Evolutionary conservation across 176 grass and related monocot species (phyloP).

Genomic region (Juncus effusus): DNA sequence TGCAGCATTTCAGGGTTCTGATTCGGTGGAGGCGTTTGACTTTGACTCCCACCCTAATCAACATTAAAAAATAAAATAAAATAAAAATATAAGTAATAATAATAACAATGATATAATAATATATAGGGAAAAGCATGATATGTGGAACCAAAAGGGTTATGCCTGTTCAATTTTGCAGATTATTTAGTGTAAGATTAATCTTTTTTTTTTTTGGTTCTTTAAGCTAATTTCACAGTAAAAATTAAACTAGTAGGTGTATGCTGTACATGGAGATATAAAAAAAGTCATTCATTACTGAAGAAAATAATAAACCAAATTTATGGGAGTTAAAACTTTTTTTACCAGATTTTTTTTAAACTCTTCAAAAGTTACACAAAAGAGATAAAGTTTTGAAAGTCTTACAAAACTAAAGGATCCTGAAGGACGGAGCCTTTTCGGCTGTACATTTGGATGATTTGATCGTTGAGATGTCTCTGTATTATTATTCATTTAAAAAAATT

Average conservation of each 20-base stretch:
- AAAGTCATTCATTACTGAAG: conserved; percentile 1
- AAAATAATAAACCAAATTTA: too few relatives aligned
- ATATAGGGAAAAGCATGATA: too few relatives aligned
- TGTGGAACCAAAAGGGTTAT: too few relatives aligned
- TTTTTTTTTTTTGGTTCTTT: too few relatives aligned
- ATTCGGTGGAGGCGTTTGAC: neutral
- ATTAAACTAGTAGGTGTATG: conserved; percentile 20
- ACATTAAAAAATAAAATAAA: too few relatives aligned
- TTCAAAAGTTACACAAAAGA: neutral
- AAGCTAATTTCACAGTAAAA: conserved; percentile 4
- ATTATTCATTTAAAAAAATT: conserved; percentile 6
- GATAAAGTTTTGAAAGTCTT: neutral
- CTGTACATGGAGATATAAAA: conserved; percentile 22
- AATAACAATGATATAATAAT: too few relatives aligned
- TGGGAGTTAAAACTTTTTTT: too few relatives aligned
- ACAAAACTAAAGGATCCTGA: neutral
- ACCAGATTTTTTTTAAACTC: too few relatives aligned
- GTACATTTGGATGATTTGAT: neutral
- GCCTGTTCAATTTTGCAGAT: too few relatives aligned
- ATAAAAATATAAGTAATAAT: too few relatives aligned
- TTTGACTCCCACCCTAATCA: too few relatives aligned
- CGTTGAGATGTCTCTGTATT: conserved; percentile 1
- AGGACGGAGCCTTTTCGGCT: conserved; percentile 1
- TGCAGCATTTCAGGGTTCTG: conserved; percentile 11
- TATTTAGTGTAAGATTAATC: too few relatives aligned